Evolutionary conservation across 495 filamentous ascomycete species (phyloP).

Genomic region (Podospora tetraspora): DNA sequence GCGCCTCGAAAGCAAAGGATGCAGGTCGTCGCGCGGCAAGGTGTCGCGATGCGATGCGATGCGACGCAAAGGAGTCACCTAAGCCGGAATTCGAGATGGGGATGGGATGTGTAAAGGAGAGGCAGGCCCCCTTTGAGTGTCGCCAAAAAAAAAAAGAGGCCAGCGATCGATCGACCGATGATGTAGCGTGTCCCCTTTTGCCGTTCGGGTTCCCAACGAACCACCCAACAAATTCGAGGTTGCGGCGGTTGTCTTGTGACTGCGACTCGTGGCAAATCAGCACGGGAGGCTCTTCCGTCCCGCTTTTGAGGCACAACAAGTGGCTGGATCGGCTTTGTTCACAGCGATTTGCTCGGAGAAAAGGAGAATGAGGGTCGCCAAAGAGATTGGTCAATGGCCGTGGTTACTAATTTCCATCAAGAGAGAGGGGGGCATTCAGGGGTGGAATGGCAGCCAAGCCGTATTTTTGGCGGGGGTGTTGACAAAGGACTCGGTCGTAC

Average conservation of each 20-base stretch:
- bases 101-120: neutral
- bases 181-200: neutral
- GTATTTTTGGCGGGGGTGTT: neutral
- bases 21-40: neutral
- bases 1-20: neutral
- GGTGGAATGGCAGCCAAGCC: neutral
- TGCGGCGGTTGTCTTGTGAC: neutral
- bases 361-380: neutral
- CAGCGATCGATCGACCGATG: neutral
- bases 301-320: neutral
- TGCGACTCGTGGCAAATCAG: neutral
- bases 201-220: neutral
- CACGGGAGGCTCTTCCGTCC: neutral
- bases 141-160: neutral
- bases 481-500: too few species aligned
- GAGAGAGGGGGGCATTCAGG: slow-evolving; percentile 3
- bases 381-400: slow-evolving; percentile 23
- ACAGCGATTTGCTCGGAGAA: slow-evolving; percentile 5
- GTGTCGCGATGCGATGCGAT: neutral
- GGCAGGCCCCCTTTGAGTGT: neutral
- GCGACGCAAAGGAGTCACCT: neutral
- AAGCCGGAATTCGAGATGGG: neutral
- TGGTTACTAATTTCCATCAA: neutral
- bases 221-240: neutral
- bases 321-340: neutral